Base-by-base conservation (phyloP, 2,329 filamentous ascomycete genomes). In the Parastagonospora nodorum region DNA sequence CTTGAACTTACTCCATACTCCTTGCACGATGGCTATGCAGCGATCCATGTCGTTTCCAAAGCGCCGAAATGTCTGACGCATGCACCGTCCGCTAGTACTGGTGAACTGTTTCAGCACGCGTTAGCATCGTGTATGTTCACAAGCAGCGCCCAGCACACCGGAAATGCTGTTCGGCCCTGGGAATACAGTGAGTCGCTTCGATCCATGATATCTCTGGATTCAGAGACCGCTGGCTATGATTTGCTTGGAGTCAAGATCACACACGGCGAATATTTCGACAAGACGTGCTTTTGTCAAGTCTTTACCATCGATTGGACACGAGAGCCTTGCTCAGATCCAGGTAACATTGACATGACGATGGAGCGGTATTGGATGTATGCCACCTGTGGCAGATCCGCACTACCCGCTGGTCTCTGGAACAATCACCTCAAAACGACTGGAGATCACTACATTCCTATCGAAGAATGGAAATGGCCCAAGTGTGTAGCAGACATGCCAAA, bases 301-400 rank as follows among this genome's bases (percentile, higher is more conserved):
- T 67, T 66, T 42, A 43, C 38, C 42, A 44, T 61, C 28, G 49
- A 64, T 35, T 19, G 28, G 8, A 41, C 50, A 28, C 27, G 44
- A 9, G 57, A 63, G 28, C 54, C 59, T n/a, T 71, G 66, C 57
- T 48, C 48, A 35, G 45, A 16, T 4, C 49, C 42, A 51, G 57
- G 40, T 16, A 30, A 45, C 1, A 36, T 70, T 45, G 63, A 57
- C 32, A 51, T 58, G 28, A 71, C 67, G 31, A 63, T 35, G 35
- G 61, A 70, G 49, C 58, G 61, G n/a, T 42, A 71, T 7, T 73
- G 68, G 69, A 54, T 73, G 38, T 57, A 63, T 53, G 68, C 64
- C 33, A 70, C 63, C 24, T 73, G 69, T 52, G 68, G 69, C 19
- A 24, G 19, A 15, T 39, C 60, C 16, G 49, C 29, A 2, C 61